phyloP scores from a whole-genome alignment of 148 eudicot species.

The Cornus controversa region DNA sequence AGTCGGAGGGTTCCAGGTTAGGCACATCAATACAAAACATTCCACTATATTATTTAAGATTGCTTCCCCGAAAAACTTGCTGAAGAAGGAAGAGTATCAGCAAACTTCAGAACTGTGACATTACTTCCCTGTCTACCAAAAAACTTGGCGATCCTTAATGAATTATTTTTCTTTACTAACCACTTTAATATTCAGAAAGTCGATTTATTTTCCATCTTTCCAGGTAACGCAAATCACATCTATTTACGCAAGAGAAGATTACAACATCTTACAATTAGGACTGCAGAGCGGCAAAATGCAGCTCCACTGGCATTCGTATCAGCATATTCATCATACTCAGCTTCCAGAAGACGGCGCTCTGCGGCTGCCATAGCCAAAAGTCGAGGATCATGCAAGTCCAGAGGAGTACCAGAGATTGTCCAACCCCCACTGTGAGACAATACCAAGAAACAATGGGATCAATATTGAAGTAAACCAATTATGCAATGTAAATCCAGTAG shows the following conservation, averaged over 20 bases:
- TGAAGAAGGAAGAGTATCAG: no score
- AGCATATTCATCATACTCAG: slow-evolving; percentile 81
- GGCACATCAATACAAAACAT: no score
- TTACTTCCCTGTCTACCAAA: no score
- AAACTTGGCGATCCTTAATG: background rate
- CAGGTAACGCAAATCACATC: background rate
- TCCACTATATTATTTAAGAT: no score
- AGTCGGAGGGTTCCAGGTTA: no score
- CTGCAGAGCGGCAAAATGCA: slow-evolving; percentile 84
- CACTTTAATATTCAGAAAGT: no score
- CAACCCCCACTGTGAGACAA: slow-evolving; percentile 37
- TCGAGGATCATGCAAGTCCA: slow-evolving; percentile 75
- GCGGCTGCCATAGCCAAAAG: slow-evolving; percentile 83
- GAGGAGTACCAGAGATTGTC: slow-evolving; percentile 63
- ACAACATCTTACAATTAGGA: slow-evolving; percentile 58
- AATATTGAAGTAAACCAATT: background rate
- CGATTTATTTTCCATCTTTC: background rate
- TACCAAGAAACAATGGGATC: background rate
- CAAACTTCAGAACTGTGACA: no score
- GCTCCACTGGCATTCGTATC: slow-evolving; percentile 75
- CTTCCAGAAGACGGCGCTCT: slow-evolving; percentile 60
- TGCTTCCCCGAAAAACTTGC: no score
- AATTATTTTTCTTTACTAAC: no score
- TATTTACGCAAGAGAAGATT: background rate
- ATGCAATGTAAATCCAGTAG: background rate